phyloP scores from a whole-genome alignment of 2,329 filamentous ascomycete species.

The Pseudogymnoascus sp. region DNA sequence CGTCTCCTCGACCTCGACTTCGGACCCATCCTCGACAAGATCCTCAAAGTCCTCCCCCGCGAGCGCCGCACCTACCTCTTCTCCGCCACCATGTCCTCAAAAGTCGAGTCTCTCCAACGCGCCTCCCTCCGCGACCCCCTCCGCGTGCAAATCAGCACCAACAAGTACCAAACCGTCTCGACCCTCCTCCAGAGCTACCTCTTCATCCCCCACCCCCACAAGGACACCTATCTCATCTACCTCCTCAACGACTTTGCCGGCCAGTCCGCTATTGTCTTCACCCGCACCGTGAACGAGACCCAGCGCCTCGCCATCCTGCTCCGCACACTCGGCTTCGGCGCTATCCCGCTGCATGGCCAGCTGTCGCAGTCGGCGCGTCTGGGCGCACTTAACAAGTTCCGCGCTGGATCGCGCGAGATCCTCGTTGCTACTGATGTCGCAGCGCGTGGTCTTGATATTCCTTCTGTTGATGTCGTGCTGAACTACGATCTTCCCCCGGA shows the following conservation, averaged over 20 bases:
- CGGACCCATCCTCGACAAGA: constrained; percentile 83
- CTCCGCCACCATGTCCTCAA: constrained; percentile 87
- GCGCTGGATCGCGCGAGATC: constrained; percentile 68
- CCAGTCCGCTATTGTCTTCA: constrained; percentile 84
- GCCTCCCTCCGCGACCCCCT: constrained; percentile 80
- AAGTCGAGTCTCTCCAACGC: constrained; percentile 85
- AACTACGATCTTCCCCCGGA: constrained; percentile 80
- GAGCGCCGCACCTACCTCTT: constrained; percentile 80
- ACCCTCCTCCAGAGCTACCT: constrained; percentile 80
- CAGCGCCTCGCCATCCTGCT: constrained; percentile 78
- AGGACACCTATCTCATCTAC: constrained; percentile 83
- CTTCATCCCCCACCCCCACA: constrained; percentile 77
- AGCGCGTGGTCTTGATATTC: constrained; percentile 84
- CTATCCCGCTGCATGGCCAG: constrained; percentile 88
- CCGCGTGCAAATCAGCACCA: constrained; percentile 70
- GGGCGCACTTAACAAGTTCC: constrained; percentile 85
- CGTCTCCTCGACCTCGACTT: constrained; percentile 89
- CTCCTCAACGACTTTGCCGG: constrained; percentile 79
- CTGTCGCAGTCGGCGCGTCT: constrained; percentile 80
- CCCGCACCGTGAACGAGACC: constrained; percentile 82
- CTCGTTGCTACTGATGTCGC: constrained; percentile 93
- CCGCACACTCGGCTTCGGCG: constrained; percentile 75
- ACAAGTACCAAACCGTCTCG: constrained; percentile 84
- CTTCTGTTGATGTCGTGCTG: constrained; percentile 77
- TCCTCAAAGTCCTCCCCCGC: constrained; percentile 76